Conservation (phyloP, 345 rosid genomes). For the Rhizophora apiculata region DNA sequence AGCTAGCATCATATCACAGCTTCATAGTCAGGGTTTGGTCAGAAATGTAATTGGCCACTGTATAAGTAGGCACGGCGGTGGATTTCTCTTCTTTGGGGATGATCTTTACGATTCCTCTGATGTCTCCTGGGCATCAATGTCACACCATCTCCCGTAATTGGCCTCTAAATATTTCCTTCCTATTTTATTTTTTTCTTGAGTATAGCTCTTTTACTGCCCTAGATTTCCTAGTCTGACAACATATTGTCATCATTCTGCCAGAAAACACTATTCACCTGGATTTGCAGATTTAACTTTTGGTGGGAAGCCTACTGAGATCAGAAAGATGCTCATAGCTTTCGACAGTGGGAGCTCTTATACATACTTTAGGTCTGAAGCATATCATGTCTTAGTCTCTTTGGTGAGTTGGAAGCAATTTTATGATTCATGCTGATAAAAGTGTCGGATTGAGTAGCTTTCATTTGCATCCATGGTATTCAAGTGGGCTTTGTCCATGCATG, state of each 20-base stretch:
- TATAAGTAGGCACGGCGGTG: slow-evolving; percentile 75
- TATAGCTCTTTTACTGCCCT: background rate
- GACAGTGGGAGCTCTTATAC: slow-evolving; percentile 96
- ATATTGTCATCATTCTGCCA: slow-evolving; percentile 28
- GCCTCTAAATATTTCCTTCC: background rate
- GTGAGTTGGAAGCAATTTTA: slow-evolving; percentile 32
- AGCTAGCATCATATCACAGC: slow-evolving; percentile 78
- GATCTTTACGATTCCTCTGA: slow-evolving; percentile 63
- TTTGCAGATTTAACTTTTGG: slow-evolving; percentile 57
- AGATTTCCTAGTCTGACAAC: background rate
- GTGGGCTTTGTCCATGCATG: background rate
- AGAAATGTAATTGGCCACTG: slow-evolving; percentile 83
- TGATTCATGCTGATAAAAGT: background rate
- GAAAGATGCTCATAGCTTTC: slow-evolving; percentile 52
- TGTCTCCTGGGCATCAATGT: slow-evolving; percentile 75
- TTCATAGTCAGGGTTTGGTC: slow-evolving; percentile 57
- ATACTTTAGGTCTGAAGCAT: slow-evolving; percentile 56
- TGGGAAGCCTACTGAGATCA: slow-evolving; percentile 59
- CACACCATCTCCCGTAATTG: slow-evolving; percentile 50
- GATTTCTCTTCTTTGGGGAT: slow-evolving; percentile 82
- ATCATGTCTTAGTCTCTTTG: slow-evolving; percentile 45
- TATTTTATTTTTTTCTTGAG: background rate
- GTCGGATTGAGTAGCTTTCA: background rate
- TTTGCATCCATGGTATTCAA: background rate
- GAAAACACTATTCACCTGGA: slow-evolving; percentile 83